These are phyloP conservation scores for Grosmannia huntii DNA, from an alignment of 2,329 filamentous ascomycete genomes.

Conservation along the genomic window DNA sequence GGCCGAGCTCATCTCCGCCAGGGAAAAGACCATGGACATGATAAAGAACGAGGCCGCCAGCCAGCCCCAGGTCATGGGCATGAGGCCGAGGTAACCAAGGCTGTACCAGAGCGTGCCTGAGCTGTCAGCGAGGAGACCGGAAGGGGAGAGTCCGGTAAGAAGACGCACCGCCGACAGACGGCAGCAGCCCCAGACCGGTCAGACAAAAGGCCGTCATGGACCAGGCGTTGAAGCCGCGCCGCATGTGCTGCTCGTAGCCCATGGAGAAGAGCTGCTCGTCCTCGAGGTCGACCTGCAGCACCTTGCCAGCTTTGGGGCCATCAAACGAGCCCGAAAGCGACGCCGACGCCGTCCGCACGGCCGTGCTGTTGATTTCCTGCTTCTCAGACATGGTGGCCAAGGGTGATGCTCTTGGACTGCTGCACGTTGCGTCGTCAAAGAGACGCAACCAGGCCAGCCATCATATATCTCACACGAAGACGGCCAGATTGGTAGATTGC, in stretches of 20 bases:
- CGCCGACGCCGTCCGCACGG: neutral
- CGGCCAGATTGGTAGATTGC: too few species aligned
- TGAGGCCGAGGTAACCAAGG: slow-evolving; percentile 3
- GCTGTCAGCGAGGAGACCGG: neutral
- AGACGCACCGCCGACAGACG: neutral
- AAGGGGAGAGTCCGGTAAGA: too few species aligned
- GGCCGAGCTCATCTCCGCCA: slow-evolving; percentile 2
- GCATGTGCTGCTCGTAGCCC: slow-evolving; percentile 7
- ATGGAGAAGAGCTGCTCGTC: slow-evolving; percentile 1
- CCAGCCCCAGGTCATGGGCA: slow-evolving; percentile 8
- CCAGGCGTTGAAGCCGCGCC: slow-evolving; percentile 2
- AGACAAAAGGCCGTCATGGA: slow-evolving; percentile 5
- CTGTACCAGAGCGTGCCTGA: slow-evolving; percentile 5
- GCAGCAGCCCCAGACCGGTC: slow-evolving; percentile 1
- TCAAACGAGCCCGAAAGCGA: neutral
- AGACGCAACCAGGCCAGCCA: neutral
- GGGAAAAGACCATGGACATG: slow-evolving; percentile 1
- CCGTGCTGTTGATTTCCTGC: neutral
- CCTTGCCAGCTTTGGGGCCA: neutral
- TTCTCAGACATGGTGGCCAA: neutral
- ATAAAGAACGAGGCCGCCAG: slow-evolving; percentile 3
- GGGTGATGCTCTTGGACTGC: neutral
- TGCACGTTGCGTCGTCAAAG: neutral
- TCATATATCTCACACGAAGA: too few species aligned
- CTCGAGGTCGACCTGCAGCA: neutral